Base-by-base conservation (phyloP, 805 yeast species). In the Starmerella asiatica region DNA sequence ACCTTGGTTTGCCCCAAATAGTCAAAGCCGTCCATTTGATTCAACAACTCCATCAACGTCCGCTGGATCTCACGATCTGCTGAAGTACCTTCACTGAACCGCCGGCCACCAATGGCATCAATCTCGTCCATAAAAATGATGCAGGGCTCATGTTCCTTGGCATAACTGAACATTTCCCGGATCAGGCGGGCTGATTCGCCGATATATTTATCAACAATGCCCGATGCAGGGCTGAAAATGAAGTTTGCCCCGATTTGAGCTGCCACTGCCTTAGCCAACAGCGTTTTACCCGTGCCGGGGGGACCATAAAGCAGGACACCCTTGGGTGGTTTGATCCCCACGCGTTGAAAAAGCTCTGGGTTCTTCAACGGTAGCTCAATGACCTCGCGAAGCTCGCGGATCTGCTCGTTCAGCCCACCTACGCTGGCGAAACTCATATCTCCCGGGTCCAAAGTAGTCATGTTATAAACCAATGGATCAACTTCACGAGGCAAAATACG, bases 21-120 rank as follows among this genome's bases (percentile, higher is more conserved):
- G 60, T 88, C 97, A 60, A 88, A 88, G 44, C 98, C 98, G 61
- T 88, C 98, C 97, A 88, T 86, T 64, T 91, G 97, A 58, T 88
- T 88, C 54, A 88, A 71, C 57, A 88, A 68, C 63, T 88, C 98
- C 97, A 88, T 86, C 57, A 88, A 69, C 3, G 97, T 88, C 66
- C 98, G 79, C 67, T 88, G 98, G 57, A 88, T 88, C 62, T 88
- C 98, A 63, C 98, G 79, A 64, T 88, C 98, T 3, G 98, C 97
- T 7, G 94, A 82, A 2, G 97, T 88, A 64, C 98, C 98, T 62
- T 88, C 98, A 50, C 88, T 76, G 62, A 88, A 88, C 62, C 98
- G 75, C 55, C 98, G 76, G 36, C 98, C 98, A 57, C 98, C 98
- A 61, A 88, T 88, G 43, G 98, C 98, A 67, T 91, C 98, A 47